A percentile compares a stretch with the other conserved stretches of the same genome.
phyloP scores from a whole-genome alignment of 345 rosid genomes.

The Laguncularia racemosa region DNA sequence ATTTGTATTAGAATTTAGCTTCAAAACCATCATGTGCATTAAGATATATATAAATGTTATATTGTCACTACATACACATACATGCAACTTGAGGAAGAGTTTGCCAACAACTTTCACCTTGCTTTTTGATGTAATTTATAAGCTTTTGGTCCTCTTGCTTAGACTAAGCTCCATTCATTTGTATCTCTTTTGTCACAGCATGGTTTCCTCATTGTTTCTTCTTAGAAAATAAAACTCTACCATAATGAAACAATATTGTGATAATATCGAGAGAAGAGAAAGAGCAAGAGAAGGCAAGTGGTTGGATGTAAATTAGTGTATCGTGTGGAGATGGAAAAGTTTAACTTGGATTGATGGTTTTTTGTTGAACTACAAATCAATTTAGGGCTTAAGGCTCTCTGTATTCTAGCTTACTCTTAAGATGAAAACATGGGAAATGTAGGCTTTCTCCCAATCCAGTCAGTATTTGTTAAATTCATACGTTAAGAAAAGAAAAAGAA shows the following conservation, averaged over 20 bases:
- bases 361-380: too few species aligned
- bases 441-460: too few species aligned
- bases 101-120: constrained; percentile 41
- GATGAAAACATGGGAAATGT: too few species aligned
- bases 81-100: constrained; percentile 38
- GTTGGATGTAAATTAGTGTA: too few species aligned
- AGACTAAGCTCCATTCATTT: constrained; percentile 40
- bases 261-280: background rate
- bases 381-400: constrained; percentile 1
- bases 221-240: too few species aligned
- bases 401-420: too few species aligned
- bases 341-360: constrained; percentile 41
- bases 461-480: too few species aligned
- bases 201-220: constrained; percentile 26
- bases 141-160: constrained; percentile 40
- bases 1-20: too few species aligned
- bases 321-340: too few species aligned
- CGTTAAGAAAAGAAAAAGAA: too few species aligned
- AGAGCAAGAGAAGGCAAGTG: background rate
- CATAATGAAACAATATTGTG: background rate
- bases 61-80: background rate
- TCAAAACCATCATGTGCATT: background rate
- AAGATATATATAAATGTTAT: too few species aligned
- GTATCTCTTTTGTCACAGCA: constrained; percentile 30
- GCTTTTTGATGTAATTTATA: constrained; percentile 25